These are phyloP conservation scores for Cenchrus americanus DNA, from an alignment of 176 grass and related monocot species.

Conservation along the genomic window DNA sequence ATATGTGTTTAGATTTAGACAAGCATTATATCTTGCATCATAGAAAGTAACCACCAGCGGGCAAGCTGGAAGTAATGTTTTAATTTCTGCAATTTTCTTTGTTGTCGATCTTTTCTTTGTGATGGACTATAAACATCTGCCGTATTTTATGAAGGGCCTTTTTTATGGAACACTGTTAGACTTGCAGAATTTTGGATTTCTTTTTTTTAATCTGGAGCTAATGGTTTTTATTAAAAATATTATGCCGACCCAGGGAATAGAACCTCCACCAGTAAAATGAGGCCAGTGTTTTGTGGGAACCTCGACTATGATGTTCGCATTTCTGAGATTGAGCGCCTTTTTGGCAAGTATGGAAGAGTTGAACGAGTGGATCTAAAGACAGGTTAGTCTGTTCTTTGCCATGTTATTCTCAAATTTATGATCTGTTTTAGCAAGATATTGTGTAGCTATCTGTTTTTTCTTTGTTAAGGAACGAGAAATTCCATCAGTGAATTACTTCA, in stretches of 20 bases:
- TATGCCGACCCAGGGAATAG: conserved; percentile 13
- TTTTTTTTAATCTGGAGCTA: neutral
- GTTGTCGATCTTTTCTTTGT: neutral
- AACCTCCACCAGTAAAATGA: conserved; percentile 52
- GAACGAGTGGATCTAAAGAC: conserved; percentile 98
- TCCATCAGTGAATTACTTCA: neutral
- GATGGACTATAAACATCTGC: neutral
- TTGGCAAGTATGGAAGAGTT: conserved; percentile 87
- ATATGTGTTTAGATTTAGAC: neutral
- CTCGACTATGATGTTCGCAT: conserved; percentile 89
- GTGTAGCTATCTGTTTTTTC: conserved; percentile 5
- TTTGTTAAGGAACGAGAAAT: neutral
- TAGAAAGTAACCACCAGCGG: neutral
- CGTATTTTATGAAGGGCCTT: neutral
- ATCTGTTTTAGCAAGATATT: neutral
- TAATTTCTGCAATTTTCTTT: neutral
- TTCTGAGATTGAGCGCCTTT: conserved; percentile 84
- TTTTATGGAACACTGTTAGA: neutral
- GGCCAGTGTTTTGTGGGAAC: conserved; percentile 94
- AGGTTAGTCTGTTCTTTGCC: conserved; percentile 52
- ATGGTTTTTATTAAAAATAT: neutral
- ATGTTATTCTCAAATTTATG: conserved; percentile 16
- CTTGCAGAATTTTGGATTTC: neutral
- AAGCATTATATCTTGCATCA: neutral
- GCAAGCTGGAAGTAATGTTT: neutral